A percentile compares a stretch with the other conserved stretches of the same genome.
Conservation (phyloP, 179 eudicot genomes). For the Drosera spatulata region DNA sequence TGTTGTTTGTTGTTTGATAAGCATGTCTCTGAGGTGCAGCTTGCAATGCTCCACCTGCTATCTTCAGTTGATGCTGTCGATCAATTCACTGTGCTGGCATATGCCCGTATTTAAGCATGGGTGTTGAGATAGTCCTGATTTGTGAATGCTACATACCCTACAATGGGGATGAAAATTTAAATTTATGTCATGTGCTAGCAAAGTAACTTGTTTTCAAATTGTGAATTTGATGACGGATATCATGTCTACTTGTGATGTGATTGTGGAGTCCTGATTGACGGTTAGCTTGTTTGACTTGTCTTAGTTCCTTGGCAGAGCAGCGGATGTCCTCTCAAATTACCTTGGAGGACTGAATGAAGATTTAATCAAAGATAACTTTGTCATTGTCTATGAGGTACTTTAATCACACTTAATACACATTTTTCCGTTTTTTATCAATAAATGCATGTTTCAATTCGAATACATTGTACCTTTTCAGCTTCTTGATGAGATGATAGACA, state of each 20-base stretch:
- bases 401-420: background rate
- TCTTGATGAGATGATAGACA: constrained; percentile 98
- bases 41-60: no score
- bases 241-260: background rate
- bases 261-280: background rate
- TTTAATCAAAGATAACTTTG: constrained; percentile 90
- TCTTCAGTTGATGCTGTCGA: no score
- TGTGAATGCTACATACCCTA: no score
- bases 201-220: no score
- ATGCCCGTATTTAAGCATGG: no score
- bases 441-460: background rate
- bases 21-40: no score
- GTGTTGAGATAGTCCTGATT: no score
- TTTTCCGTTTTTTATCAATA: background rate
- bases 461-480: constrained; percentile 42
- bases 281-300: background rate
- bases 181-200: no score
- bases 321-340: constrained; percentile 81
- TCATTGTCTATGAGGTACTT: constrained; percentile 80
- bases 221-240: no score
- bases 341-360: constrained; percentile 96
- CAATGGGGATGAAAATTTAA: no score
- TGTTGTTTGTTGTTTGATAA: no score
- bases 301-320: constrained; percentile 97
- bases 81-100: no score